Percentiles rank a stretch among this genome's conserved stretches.
Evolutionary conservation across 2,329 filamentous ascomycete genomes (phyloP).

Genomic region (Diplodia intermedia): DNA sequence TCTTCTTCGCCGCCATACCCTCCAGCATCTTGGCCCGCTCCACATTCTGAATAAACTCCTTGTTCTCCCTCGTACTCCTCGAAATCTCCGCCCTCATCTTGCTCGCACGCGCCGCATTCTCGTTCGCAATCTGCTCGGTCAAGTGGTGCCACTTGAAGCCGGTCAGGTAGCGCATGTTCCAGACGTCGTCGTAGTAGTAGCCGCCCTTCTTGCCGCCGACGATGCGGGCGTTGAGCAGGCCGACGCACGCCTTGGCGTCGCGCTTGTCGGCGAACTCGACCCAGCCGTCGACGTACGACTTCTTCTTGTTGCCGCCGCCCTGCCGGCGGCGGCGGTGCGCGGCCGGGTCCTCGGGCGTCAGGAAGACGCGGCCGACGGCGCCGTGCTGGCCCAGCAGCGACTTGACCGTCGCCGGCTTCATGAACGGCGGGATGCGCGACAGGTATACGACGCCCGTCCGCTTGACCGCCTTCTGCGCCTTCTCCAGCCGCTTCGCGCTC

Average conservation of each 20-base stretch:
- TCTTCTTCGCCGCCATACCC: constrained; percentile 65
- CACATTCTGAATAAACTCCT: constrained; percentile 78
- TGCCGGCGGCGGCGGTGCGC: constrained; percentile 71
- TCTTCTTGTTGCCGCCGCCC: constrained; percentile 82
- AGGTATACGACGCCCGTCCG: constrained; percentile 84
- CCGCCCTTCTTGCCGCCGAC: constrained; percentile 85
- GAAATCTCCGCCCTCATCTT: constrained; percentile 79
- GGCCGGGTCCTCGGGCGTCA: constrained; percentile 75
- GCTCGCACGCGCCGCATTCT: constrained; percentile 79
- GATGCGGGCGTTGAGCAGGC: constrained; percentile 76
- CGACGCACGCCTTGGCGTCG: constrained; percentile 77
- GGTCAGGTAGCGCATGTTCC: constrained; percentile 81
- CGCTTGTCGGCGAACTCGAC: constrained; percentile 79
- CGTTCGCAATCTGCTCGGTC: constrained; percentile 79
- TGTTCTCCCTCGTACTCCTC: constrained; percentile 78
- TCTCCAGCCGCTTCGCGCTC: constrained; percentile 59
- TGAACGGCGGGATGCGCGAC: constrained; percentile 84
- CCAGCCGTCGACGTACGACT: constrained; percentile 84
- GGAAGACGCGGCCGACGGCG: constrained; percentile 76
- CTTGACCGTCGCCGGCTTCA: constrained; percentile 81
- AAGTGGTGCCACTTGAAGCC: constrained; percentile 80
- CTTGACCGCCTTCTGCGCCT: constrained; percentile 71
- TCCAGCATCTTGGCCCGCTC: constrained; percentile 81
- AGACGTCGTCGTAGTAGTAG: constrained; percentile 85
- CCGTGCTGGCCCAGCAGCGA: constrained; percentile 78